A percentile compares a stretch with the other conserved stretches of the same genome.
phyloP scores from a whole-genome alignment of 2,329 filamentous ascomycete species.

The Fusarium nanum region DNA sequence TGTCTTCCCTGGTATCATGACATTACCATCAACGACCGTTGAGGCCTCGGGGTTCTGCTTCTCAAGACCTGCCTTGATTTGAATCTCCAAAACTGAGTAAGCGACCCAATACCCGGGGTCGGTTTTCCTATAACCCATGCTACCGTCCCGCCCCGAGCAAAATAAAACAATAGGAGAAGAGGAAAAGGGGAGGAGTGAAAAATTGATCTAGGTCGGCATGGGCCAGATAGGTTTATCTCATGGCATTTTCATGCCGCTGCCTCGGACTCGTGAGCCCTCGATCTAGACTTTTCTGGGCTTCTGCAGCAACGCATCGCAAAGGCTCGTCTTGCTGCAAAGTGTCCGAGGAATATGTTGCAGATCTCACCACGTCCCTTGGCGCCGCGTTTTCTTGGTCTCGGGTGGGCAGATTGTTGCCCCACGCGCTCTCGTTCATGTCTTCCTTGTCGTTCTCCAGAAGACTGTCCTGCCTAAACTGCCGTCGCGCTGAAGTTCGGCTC shows the following conservation, averaged over 20 bases:
- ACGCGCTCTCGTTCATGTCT: conserved; percentile 8
- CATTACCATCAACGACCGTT: conserved; percentile 11
- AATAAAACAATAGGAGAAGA: conserved; percentile 29
- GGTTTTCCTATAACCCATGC: conserved; percentile 28
- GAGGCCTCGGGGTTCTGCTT: conserved; percentile 7
- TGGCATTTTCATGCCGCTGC: conserved; percentile 31
- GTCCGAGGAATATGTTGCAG: conserved; percentile 8
- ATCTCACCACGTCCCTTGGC: conserved; percentile 29
- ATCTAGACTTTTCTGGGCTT: conserved; percentile 17
- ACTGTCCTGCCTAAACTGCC: conserved; percentile 25
- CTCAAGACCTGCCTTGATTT: conserved; percentile 7
- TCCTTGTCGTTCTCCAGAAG: conserved; percentile 18
- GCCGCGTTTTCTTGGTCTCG: conserved; percentile 42
- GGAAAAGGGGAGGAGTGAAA: conserved; percentile 7
- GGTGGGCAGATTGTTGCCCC: conserved; percentile 9
- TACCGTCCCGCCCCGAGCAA: conserved; percentile 14
- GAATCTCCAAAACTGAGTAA: conserved; percentile 36
- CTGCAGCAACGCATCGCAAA: conserved; percentile 34
- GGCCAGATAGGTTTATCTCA: conserved; percentile 24
- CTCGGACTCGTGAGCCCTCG: conserved; percentile 6
- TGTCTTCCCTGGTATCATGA: conserved; percentile 8
- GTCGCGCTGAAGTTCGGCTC: conserved; percentile 28
- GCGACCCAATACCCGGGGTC: conserved; percentile 1
- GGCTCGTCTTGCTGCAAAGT: conserved; percentile 25
- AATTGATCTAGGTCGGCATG: conserved; percentile 9